Conservation (phyloP, 768 basidiomycete genomes). For the Tricholoma saponaceum region DNA sequence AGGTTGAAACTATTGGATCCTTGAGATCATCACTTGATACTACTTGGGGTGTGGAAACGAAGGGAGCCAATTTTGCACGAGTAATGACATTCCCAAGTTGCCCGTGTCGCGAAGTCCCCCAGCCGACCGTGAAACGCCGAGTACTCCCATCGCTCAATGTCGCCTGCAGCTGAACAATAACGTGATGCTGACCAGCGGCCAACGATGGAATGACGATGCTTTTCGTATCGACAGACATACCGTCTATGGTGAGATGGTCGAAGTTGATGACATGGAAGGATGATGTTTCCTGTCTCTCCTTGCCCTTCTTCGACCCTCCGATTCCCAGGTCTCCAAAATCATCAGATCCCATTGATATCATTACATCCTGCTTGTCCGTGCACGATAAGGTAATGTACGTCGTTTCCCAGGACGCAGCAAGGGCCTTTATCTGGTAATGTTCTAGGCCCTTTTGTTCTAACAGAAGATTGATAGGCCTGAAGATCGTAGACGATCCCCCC, state of each 20-base stretch:
- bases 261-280: constrained; percentile 41
- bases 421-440: constrained; percentile 40
- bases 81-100: constrained; percentile 56
- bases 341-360: constrained; percentile 80
- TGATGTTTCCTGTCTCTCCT: constrained; percentile 9
- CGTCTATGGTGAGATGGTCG: constrained; percentile 30
- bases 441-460: constrained; percentile 29
- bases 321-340: constrained; percentile 81
- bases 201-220: constrained; percentile 38
- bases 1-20: constrained; percentile 30
- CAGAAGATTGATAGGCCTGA: constrained; percentile 44
- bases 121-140: constrained; percentile 50
- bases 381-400: constrained; percentile 63
- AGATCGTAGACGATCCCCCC: constrained; percentile 27
- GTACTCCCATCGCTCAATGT: constrained; percentile 16
- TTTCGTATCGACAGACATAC: constrained; percentile 17
- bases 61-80: constrained; percentile 20
- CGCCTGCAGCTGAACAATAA: constrained; percentile 42
- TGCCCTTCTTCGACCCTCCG: constrained; percentile 25
- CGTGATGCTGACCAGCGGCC: constrained; percentile 69
- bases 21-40: constrained; percentile 27
- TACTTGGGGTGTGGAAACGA: constrained; percentile 28
- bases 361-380: constrained; percentile 37
- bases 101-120: constrained; percentile 84
- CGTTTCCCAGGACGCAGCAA: constrained; percentile 83